Evolutionary conservation across 139 green algal genomes (phyloP), one percentile per base, ranked within the genome.

Genomic region (Chlorella ohadii): DNA sequence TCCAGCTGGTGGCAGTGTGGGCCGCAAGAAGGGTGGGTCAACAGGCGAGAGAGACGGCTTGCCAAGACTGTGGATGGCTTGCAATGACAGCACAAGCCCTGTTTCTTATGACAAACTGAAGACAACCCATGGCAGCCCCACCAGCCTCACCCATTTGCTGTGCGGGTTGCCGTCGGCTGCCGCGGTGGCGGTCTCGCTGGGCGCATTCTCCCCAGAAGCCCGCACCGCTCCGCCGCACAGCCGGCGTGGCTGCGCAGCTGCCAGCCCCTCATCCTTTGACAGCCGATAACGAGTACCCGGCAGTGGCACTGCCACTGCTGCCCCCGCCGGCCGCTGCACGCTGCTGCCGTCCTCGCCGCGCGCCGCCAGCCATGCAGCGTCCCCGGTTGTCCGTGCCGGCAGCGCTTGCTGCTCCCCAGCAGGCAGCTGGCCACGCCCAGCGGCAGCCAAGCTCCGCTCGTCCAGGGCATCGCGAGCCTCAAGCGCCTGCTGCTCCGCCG

Each of bases 121-220:
- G n/a, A n/a, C n/a, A n/a, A n/a, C n/a, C n/a, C n/a, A n/a, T n/a
- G n/a, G 44, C 44, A 51, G 44, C 44, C 44, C 44, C 51, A 2
- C 19, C 51, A 22, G 11, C 11, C 51, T 59, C 51, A 59, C 51
- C 94, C 94, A 97, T 79, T 97, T 97, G 72, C 83, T 95, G 56
- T 44, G 31, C 0, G 70, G 31, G 23, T 57, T 28, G 3, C 90
- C 86, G 64, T 93, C 89, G 39, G 86, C 84, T 11, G 85, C 89
- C 31, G 64, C 34, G 13, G 33, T 72, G 38, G 87, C 81, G 1
- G 57, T 76, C 47, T 92, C 87, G 6, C 36, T 17, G 1, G 87
- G 85, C 27, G 38, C 19, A 63, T 91, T 83, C 47, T 91, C 78
- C 1, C 87, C 89, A 20, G 89, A 92, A 0, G 89, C 89, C 5